Evolutionary conservation across 306 rosid genomes (phyloP).

Genomic region (Lagenaria siceraria): DNA sequence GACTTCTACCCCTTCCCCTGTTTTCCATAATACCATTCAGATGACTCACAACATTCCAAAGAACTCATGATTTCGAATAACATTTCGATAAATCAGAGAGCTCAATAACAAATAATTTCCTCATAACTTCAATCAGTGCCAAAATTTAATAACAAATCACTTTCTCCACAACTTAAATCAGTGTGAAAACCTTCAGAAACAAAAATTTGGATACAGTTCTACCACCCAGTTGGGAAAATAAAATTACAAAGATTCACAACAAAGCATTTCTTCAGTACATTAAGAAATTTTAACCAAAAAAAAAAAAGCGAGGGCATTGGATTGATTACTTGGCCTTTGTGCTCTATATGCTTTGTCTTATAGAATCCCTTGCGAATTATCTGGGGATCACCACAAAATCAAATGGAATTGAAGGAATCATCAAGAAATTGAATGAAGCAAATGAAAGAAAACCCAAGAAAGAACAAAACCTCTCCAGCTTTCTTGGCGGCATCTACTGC

Average conservation of each 20-base stretch:
- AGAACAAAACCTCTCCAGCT: conserved; percentile 58
- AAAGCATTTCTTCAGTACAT: not conserved
- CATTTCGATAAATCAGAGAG: not conserved
- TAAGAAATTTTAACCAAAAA: not conserved
- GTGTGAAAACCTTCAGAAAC: not conserved
- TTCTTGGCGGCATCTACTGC: conserved; percentile 72
- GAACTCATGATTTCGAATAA: not conserved
- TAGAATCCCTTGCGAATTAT: conserved; percentile 68
- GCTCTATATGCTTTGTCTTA: conserved; percentile 60
- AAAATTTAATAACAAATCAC: not conserved
- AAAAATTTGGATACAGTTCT: not conserved
- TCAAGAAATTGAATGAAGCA: not conserved
- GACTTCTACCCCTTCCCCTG: not conserved
- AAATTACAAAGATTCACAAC: not conserved
- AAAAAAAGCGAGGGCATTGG: not conserved
- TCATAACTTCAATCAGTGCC: not conserved
- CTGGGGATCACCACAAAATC: conserved; percentile 21
- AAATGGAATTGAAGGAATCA: not conserved
- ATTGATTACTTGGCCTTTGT: conserved; percentile 61
- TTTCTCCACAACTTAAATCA: not conserved
- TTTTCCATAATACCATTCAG: not conserved
- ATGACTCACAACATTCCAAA: not conserved
- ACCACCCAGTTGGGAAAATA: not conserved
- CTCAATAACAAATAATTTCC: not conserved
- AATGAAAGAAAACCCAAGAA: not conserved